phyloP scores from a whole-genome alignment of 1,284 basidiomycete species.

The Fomitopsis betulina region DNA sequence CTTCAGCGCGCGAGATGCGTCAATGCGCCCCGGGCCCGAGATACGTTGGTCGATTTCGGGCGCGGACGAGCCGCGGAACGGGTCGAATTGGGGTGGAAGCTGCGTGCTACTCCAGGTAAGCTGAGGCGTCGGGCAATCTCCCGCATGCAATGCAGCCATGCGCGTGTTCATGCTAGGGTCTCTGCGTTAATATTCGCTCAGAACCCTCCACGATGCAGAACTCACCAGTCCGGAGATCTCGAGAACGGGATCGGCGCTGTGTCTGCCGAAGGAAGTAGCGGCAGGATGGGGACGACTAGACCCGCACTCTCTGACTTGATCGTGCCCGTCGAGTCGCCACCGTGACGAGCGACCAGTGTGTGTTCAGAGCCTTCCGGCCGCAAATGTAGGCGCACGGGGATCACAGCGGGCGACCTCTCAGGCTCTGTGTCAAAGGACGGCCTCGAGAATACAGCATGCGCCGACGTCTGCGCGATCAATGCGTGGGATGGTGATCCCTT shows the following conservation, averaged over 20 bases:
- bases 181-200: background rate
- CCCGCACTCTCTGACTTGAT: background rate
- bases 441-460: background rate
- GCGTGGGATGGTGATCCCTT: background rate
- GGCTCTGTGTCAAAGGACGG: background rate
- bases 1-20: background rate
- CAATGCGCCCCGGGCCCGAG: background rate
- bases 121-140: background rate
- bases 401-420: background rate
- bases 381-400: background rate
- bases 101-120: background rate
- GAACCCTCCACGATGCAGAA: background rate
- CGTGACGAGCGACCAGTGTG: background rate
- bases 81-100: background rate
- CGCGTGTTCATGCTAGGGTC: background rate
- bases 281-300: background rate
- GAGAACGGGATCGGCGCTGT: background rate
- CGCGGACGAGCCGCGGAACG: background rate
- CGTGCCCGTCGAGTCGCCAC: background rate
- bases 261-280: background rate
- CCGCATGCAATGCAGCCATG: background rate
- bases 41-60: background rate
- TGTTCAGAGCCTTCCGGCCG: background rate
- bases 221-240: background rate
- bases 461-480: background rate